Evolutionary conservation across 805 yeast genomes (phyloP).

Genomic region (Nakazawaea populi): DNA sequence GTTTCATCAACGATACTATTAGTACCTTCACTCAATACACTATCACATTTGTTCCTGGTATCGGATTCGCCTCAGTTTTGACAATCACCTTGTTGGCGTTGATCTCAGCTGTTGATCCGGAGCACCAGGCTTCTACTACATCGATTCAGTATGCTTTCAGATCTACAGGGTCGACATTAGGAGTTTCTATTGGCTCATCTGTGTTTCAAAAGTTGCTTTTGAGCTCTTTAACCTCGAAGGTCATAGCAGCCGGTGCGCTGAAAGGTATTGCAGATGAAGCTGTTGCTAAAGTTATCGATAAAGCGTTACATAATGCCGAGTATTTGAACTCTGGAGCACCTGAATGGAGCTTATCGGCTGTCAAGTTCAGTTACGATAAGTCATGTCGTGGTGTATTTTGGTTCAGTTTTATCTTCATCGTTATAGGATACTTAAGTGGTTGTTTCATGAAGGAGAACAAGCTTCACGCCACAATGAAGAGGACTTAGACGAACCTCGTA

Average conservation of each 20-base stretch:
- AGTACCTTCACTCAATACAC: conserved; percentile 36
- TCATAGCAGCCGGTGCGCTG: conserved; percentile 26
- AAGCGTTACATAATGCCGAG: conserved; percentile 52
- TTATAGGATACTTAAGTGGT: conserved; percentile 34
- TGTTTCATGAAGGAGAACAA: conserved; percentile 52
- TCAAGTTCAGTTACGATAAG: conserved; percentile 44
- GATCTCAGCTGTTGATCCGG: conserved; percentile 66
- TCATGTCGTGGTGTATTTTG: conserved; percentile 50
- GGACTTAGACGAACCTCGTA: conserved; percentile 19
- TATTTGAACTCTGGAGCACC: conserved; percentile 51
- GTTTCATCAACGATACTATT: conserved; percentile 25
- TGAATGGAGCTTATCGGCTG: conserved; percentile 35
- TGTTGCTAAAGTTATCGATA: conserved; percentile 38
- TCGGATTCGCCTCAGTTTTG: conserved; percentile 52
- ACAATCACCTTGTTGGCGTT: conserved; percentile 63
- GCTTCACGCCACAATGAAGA: conserved; percentile 45
- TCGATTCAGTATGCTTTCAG: conserved; percentile 63
- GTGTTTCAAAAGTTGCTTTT: conserved; percentile 46
- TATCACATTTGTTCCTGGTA: conserved; percentile 42
- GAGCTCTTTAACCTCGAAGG: conserved; percentile 20
- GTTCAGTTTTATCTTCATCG: conserved; percentile 35
- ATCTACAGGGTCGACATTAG: conserved; percentile 61
- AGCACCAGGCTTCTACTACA: conserved; percentile 62
- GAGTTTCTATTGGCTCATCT: conserved; percentile 59
- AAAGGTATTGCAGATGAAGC: conserved; percentile 28